Base-by-base conservation (phyloP, 2,329 filamentous ascomycete species). In the Endoconidiophora polonica region DNA sequence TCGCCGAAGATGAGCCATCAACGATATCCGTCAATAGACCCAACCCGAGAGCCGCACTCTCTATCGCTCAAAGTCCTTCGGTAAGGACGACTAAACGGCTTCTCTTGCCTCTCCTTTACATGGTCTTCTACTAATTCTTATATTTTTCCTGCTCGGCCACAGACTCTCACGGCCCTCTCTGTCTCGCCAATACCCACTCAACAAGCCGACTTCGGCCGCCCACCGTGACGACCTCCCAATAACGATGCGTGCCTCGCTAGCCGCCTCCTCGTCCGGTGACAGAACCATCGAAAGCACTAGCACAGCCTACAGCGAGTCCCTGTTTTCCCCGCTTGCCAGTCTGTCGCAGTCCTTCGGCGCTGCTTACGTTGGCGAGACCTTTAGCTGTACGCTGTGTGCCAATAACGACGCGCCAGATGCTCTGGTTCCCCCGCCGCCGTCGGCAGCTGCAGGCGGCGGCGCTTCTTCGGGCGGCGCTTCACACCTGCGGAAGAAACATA, bases 301-400 rank as follows among this genome's bases (percentile, higher is more conserved):
- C n/a, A 29, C 43, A 12, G 33, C 33, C 12, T 44, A 44, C 12
- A 26, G 18, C n/a, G 24, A 37, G 5, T 49, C 51, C 14, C 47
- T 53, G 10, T 53, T 50, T 38, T 49, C 51, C 4, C 51, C 51
- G n/a, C 46, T 53, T 20, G 36, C 48, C 43, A 50, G 47, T 24
- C 38, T 53, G 10, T 47, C 51, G 18, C 51, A 53, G 44, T 83
- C 86, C 0, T 96, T 98, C 63, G 90, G 88, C 42, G 90, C 86
- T 10, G 88, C 90, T 6, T 95, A 95, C 63, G 90, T 96, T 18
- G 91, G 91, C 58, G 88, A 96, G 68, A 86, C 82, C 0, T 96
- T 98, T 66, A 81, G 82, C 56, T 98, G 91, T 66, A 94, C 90
- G 1, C 73, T 96, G 20, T 94, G 88, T 66, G 88, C 85, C n/a